Evolutionary conservation across 2,329 filamentous ascomycete species (phyloP).

Genomic region (Chaetothyriales sp.): DNA sequence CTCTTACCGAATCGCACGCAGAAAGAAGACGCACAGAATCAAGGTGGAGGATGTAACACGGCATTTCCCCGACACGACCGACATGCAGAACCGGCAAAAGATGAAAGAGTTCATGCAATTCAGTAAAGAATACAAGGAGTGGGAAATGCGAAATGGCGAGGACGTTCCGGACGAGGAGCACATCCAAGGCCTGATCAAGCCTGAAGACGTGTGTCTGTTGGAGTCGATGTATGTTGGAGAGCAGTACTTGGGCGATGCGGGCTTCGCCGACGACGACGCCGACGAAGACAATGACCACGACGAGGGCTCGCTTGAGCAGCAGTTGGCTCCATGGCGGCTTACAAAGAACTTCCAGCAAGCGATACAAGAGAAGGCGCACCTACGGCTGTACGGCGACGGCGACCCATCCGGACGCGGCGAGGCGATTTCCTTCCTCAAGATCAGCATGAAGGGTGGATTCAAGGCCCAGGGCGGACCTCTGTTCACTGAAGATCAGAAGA

Average conservation of each 20-base stretch:
- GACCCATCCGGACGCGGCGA: conserved; percentile 89
- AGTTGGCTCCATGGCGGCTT: conserved; percentile 89
- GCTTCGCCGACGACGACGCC: conserved; percentile 58
- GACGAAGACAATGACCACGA: conserved; percentile 40
- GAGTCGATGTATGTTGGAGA: conserved; percentile 95
- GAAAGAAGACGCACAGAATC: conserved; percentile 54
- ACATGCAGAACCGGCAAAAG: conserved; percentile 91
- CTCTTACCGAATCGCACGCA: conserved; percentile 73
- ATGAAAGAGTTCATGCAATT: conserved; percentile 93
- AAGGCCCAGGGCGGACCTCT: conserved; percentile 80
- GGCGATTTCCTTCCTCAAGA: conserved; percentile 93
- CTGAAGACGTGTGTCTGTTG: conserved; percentile 85
- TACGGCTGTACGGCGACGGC: conserved; percentile 83
- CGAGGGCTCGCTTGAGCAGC: conserved; percentile 66
- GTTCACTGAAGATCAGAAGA: conserved; percentile 72
- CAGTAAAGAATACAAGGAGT: conserved; percentile 74
- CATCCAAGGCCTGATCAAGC: conserved; percentile 78
- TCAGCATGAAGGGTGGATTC: conserved; percentile 97
- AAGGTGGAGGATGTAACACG: conserved; percentile 75
- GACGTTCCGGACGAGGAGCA: conserved; percentile 64
- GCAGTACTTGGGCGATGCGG: conserved; percentile 80
- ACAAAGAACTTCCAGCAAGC: conserved; percentile 95
- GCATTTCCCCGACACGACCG: conserved; percentile 83
- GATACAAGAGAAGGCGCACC: conserved; percentile 89
- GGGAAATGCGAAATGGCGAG: conserved; percentile 63